phyloP scores from a whole-genome alignment of 768 basidiomycete genomes.

The Lyophyllum decastes region DNA sequence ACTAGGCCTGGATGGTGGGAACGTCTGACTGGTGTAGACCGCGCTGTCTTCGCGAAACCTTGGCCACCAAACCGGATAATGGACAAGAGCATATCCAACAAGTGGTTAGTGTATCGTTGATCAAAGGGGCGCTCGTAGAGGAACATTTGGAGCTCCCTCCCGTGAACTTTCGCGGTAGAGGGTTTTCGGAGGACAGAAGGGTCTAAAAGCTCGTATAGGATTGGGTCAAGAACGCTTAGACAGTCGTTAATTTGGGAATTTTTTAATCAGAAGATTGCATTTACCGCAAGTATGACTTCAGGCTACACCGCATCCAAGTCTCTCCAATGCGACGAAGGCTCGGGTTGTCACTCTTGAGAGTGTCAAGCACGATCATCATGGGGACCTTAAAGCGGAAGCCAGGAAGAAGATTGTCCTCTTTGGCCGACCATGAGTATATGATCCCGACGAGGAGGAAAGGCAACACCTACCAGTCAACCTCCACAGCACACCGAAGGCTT shows the following conservation, averaged over 20 bases:
- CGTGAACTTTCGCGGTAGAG: slow-evolving; percentile 53
- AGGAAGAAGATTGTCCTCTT: slow-evolving; percentile 81
- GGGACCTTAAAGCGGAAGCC: slow-evolving; percentile 85
- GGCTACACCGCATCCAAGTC: slow-evolving; percentile 95
- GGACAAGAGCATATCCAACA: slow-evolving; percentile 76
- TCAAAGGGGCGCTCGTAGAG: slow-evolving; percentile 78
- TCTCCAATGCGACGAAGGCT: slow-evolving; percentile 78
- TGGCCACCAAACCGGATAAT: slow-evolving; percentile 88
- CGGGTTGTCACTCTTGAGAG: slow-evolving; percentile 76
- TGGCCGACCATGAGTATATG: not conserved
- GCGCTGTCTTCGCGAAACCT: slow-evolving; percentile 78
- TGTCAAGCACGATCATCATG: slow-evolving; percentile 85
- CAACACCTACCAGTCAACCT: slow-evolving; percentile 68
- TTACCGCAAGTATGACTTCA: slow-evolving; percentile 90
- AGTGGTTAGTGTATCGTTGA: slow-evolving; percentile 67
- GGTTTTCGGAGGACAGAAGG: slow-evolving; percentile 60
- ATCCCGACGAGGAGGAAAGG: not conserved
- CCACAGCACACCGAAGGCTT: slow-evolving; percentile 94
- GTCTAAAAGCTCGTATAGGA: slow-evolving; percentile 76
- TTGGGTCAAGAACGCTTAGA: slow-evolving; percentile 83
- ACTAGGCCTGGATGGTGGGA: slow-evolving; percentile 65
- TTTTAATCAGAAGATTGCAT: slow-evolving; percentile 6
- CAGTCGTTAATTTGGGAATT: not conserved
- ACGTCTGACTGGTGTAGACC: slow-evolving; percentile 61
- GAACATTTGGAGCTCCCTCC: slow-evolving; percentile 67